Conservation (phyloP, 2,329 filamentous ascomycete species). For the Chrysosporium keratinophilum region DNA sequence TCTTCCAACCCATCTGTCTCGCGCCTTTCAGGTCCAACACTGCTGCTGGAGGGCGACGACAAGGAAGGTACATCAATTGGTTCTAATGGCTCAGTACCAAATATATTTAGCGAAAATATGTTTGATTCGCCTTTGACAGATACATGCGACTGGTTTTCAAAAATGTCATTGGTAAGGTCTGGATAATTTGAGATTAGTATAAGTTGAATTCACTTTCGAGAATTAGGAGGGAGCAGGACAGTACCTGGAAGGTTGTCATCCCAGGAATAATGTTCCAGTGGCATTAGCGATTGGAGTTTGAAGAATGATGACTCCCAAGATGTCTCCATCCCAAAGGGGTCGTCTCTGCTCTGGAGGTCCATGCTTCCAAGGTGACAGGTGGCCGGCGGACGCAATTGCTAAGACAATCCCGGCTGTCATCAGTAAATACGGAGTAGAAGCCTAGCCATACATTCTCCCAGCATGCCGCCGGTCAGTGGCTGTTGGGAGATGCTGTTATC, state of each 20-base stretch:
- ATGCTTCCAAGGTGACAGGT: conserved; percentile 7
- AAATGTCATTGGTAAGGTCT: conserved; percentile 23
- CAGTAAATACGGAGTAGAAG: neutral
- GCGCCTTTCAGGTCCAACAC: conserved; percentile 17
- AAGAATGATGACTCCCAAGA: conserved; percentile 33
- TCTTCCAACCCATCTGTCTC: conserved; percentile 18
- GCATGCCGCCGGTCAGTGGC: neutral
- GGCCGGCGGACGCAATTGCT: neutral
- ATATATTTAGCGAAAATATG: conserved; percentile 28
- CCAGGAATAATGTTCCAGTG: conserved; percentile 29
- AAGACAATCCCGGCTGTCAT: neutral
- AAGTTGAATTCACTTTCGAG: conserved; percentile 1
- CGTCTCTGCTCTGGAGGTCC: conserved; percentile 13
- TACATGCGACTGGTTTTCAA: conserved; percentile 18
- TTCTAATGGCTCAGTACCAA: conserved; percentile 22
- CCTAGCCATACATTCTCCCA: too few relatives aligned
- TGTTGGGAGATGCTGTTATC: too few relatives aligned
- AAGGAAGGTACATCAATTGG: conserved; percentile 17
- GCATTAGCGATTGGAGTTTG: conserved; percentile 28
- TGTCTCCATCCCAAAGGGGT: conserved; percentile 25
- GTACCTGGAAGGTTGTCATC: conserved; percentile 28
- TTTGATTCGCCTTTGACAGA: conserved; percentile 22
- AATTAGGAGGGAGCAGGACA: neutral
- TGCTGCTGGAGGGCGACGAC: conserved; percentile 17
- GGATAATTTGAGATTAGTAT: neutral